Conservation (phyloP, 2,329 filamentous ascomycete species). For the Leptographium galeiforme region DNA sequence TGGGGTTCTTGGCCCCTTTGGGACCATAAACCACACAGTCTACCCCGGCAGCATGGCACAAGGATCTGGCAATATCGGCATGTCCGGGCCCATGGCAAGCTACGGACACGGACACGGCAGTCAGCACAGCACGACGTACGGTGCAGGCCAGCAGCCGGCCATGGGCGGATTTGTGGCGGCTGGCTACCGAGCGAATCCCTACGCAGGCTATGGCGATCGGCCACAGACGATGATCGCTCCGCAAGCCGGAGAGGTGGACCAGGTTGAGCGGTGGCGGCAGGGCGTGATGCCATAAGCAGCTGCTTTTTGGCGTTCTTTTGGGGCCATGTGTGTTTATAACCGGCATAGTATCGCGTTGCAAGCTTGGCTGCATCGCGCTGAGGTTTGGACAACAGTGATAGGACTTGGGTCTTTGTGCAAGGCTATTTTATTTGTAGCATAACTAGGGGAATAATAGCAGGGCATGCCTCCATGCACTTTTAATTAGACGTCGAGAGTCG, state of each 20-base stretch:
- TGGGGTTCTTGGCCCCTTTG: background rate
- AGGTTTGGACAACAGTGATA: too few species aligned
- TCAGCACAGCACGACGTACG: too few species aligned
- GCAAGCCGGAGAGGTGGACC: conserved; percentile 16
- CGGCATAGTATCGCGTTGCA: too few species aligned
- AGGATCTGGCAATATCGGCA: background rate
- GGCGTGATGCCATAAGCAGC: conserved; percentile 12
- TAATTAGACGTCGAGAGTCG: background rate
- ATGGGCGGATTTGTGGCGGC: background rate
- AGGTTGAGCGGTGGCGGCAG: conserved; percentile 22
- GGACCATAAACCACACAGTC: background rate
- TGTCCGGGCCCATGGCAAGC: background rate
- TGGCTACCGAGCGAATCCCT: background rate
- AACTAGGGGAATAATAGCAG: too few species aligned
- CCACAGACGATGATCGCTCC: conserved; percentile 6
- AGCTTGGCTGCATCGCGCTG: too few species aligned
- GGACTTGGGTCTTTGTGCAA: too few species aligned
- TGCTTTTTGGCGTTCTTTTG: background rate
- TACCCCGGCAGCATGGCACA: background rate
- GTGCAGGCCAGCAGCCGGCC: background rate
- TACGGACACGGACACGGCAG: background rate
- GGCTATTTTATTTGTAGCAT: too few species aligned
- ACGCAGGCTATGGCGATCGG: conserved; percentile 2
- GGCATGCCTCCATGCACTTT: background rate
- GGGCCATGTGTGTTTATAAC: too few species aligned